Evolutionary conservation across 2,329 filamentous ascomycete species (phyloP).

Genomic region (Magnaporthales sp.): DNA sequence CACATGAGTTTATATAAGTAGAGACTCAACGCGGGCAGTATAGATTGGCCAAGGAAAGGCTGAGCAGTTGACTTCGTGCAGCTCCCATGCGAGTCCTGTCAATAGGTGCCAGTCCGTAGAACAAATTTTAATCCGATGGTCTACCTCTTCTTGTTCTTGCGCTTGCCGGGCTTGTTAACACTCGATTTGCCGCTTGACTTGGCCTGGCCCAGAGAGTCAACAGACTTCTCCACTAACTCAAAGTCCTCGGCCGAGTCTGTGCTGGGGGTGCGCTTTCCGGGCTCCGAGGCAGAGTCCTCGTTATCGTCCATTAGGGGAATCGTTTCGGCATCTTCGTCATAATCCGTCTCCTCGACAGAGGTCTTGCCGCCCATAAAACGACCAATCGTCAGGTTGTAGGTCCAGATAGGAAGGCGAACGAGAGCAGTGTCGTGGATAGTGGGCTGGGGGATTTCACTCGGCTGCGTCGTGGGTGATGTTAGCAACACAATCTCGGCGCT

Average conservation of each 20-base stretch:
- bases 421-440: conserved; percentile 77
- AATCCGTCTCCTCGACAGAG: conserved; percentile 22
- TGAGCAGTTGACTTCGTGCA: neutral
- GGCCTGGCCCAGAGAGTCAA: conserved; percentile 42
- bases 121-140: neutral
- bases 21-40: neutral
- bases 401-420: conserved; percentile 67
- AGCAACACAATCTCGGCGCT: neutral
- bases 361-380: conserved; percentile 31
- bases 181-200: conserved; percentile 32
- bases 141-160: conserved; percentile 47
- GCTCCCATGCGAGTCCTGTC: neutral
- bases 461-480: conserved; percentile 33
- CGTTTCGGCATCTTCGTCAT: conserved; percentile 24
- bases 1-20: neutral
- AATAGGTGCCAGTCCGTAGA: neutral
- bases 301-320: conserved; percentile 16
- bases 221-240: conserved; percentile 54
- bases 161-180: conserved; percentile 39
- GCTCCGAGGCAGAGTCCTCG: conserved; percentile 39
- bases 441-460: conserved; percentile 69
- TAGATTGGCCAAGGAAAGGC: neutral
- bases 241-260: conserved; percentile 52
- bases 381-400: conserved; percentile 50
- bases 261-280: conserved; percentile 41